Base-by-base conservation (phyloP, 108 stramenopile species). In the Skeletonema menzelii region DNA sequence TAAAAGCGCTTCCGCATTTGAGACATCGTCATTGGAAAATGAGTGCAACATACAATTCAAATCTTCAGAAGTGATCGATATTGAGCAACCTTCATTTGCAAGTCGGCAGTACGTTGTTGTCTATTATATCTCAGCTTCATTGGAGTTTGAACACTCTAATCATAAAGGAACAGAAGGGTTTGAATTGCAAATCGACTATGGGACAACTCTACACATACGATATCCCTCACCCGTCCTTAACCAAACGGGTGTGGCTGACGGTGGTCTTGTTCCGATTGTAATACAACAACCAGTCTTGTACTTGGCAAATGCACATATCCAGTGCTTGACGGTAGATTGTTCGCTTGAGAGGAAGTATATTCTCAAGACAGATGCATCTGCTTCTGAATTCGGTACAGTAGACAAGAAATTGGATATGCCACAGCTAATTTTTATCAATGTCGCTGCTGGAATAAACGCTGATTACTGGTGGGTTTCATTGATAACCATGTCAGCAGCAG, bases 1-100 rank as follows among this genome's bases (percentile, higher is more conserved):
- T 62, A 35, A 60, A 24, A 1, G 20, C 14, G 12, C 34, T 20
- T 27, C 24, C 27, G 19, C 44, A 37, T 37, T 11, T 2, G 34
- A 28, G 62, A 17, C 17, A 37, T 10, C 35, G 47, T 17, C 11
- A 19, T 11, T 46, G 14, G 59, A 26, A 44, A n/a, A 28, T 6
- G 30, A 27, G 24, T 79, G 78, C 55, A 38, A 49, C 31, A 69
- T 80, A 31, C 38, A 75, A 46, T 70, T 80, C 30, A 19, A 76
- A 40, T 63, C 65, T 0, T 57, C 76, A 4, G 75, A 67, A 65
- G 75, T 65, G 12, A 74, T 85, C 40, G 84, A 85, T 57, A 85
- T 85, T 40, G 84, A 85, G 69, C 84, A 82, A 56, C 84, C 84
- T 26, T 76, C 84, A 19, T 85, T 85, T 78, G 80, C 75, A 13